phyloP scores from a whole-genome alignment of 2,329 filamentous ascomycete species.

The Blumeria hordei region DNA sequence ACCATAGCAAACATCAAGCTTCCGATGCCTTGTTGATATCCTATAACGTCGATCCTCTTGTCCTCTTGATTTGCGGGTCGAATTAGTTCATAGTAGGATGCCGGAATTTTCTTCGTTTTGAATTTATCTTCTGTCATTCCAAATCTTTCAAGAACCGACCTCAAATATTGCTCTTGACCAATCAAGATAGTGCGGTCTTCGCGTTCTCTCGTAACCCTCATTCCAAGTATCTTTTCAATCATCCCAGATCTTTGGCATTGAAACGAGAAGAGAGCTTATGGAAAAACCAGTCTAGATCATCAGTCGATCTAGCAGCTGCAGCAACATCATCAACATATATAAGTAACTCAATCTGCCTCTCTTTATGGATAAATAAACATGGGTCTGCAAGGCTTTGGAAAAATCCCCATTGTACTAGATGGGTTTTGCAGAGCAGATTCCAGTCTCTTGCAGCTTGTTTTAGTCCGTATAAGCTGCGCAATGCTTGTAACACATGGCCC shows the following conservation, averaged over 20 bases:
- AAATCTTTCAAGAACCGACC: neutral
- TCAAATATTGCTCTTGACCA: conserved; percentile 2
- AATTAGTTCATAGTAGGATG: neutral
- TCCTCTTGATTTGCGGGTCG: neutral
- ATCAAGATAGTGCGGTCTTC: neutral
- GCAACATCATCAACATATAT: neutral
- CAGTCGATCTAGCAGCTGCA: neutral
- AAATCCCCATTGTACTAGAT: too few species aligned
- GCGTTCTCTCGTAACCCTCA: neutral
- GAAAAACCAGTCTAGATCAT: neutral
- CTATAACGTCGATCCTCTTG: neutral
- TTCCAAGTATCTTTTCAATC: conserved; percentile 1
- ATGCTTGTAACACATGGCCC: neutral
- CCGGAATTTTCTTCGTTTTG: neutral
- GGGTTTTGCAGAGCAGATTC: too few species aligned
- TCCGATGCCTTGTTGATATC: conserved; percentile 1
- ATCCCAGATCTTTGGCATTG: neutral
- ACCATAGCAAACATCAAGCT: neutral
- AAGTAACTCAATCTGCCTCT: neutral
- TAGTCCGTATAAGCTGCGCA: neutral
- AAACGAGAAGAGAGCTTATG: neutral
- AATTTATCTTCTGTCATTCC: neutral
- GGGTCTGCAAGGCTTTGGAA: too few species aligned
- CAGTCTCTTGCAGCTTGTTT: too few species aligned
- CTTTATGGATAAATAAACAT: too few species aligned